Base-by-base conservation (phyloP, 768 basidiomycete genomes). In the Leccinellum luteum region DNA sequence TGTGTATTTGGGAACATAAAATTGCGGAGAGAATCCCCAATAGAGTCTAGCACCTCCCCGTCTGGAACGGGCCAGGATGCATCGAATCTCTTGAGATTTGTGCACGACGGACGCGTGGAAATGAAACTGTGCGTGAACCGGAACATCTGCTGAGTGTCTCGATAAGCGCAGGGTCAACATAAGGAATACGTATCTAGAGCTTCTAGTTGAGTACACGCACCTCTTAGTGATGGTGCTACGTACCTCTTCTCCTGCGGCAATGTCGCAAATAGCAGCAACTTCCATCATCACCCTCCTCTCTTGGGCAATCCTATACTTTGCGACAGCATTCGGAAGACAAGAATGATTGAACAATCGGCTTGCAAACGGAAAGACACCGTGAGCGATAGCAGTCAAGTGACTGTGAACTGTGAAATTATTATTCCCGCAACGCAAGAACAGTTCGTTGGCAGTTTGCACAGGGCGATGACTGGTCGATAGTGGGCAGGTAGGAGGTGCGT, bases 331-430 rank as follows among this genome's bases (percentile, higher is more conserved):
- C 1, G 91, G 89, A 17, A 80, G 63, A 69, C 91, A 93, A 4
- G 88, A 90, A 65, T 93, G 91, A 66, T 93, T 93, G 75, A 92
- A 90, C 13, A 83, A 67, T n/a, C 89, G 79, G 65, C 91, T 92
- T 2, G 91, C 86, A 9, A 83, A 69, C 8, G 91, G 89, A 59
- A 89, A 92, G 35, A 90, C 76, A 0, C 89, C 91, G 73, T 91
- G 86, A 0, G 83, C 91, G 64, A 86, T 75, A 2, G 86, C 79
- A 15, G 74, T 81, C 41, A 92, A 74, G 74, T 90, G 87, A 3
- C 85, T 87, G 64, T 90, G 87, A 23, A 92, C 74, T 10, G 84
- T 78, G 69, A 91, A 92, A 64, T 93, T 91, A 70, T 92, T 93
- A 74, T 90, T 92, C 43, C 83, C 83, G 61, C 89, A 92, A 47